These are phyloP conservation scores for Trichophyton mentagrophytes DNA, from an alignment of 2,329 filamentous ascomycete species.

Conservation along the genomic window DNA sequence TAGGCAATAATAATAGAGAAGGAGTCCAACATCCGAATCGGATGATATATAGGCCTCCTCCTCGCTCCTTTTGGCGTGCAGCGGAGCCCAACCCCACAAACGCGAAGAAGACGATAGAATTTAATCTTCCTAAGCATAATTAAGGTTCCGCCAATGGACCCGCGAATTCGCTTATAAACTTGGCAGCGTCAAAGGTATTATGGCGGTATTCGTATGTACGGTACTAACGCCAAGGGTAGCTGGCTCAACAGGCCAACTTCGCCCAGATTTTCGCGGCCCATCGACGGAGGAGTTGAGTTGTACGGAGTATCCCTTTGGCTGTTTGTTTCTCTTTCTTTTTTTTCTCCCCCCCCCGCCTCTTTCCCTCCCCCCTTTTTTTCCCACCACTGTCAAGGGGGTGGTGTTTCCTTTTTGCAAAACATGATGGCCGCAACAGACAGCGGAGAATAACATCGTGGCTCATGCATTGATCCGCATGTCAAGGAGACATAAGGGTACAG, in stretches of 20 bases:
- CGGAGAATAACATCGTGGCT: not conserved
- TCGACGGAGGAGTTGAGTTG: too few species aligned
- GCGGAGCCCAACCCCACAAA: not conserved
- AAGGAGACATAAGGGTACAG: not conserved
- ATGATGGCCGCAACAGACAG: not conserved
- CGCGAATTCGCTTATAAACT: slow-evolving; percentile 2
- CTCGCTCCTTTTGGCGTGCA: not conserved
- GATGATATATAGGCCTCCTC: not conserved
- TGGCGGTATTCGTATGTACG: not conserved
- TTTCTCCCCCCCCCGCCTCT: not conserved
- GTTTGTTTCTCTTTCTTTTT: not conserved
- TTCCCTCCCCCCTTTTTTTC: too few species aligned
- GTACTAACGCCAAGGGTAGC: not conserved
- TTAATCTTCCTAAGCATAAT: slow-evolving; percentile 6
- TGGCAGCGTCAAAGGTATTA: not conserved
- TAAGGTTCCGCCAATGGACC: slow-evolving; percentile 2
- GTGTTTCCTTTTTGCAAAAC: not conserved
- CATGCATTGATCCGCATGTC: slow-evolving; percentile 2
- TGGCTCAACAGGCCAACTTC: not conserved
- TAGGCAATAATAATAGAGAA: not conserved
- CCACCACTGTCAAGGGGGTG: too few species aligned
- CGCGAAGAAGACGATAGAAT: not conserved
- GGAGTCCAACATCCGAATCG: not conserved
- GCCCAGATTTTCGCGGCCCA: not conserved
- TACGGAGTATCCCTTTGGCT: not conserved